A percentile compares a stretch with the other conserved stretches of the same genome.
These are phyloP conservation scores for Pichia phayaonensis DNA, from an alignment of 805 yeast species.

Conservation along the genomic window DNA sequence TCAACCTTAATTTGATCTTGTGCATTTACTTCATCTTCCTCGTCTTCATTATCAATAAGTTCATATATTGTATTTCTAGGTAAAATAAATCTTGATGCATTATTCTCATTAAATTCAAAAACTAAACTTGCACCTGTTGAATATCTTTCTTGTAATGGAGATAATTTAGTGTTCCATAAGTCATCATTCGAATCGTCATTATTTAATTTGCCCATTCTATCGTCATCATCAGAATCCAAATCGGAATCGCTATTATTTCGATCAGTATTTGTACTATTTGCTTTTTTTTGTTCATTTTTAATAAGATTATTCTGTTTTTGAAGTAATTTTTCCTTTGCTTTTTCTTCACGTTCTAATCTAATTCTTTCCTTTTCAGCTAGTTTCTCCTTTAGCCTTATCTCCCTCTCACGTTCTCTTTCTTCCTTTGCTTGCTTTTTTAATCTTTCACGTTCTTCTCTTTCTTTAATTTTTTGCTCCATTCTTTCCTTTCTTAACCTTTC, in stretches of 20 bases:
- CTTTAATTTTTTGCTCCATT: conserved; percentile 15
- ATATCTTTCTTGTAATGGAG: conserved; percentile 73
- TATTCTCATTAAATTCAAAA: conserved; percentile 78
- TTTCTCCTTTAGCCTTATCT: conserved; percentile 17
- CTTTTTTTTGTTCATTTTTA: background rate
- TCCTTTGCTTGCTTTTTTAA: conserved; percentile 17
- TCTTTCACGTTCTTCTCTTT: conserved; percentile 17
- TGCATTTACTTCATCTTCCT: conserved; percentile 9
- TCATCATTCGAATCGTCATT: conserved; percentile 15
- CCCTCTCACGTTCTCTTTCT: conserved; percentile 20
- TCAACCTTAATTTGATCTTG: conserved; percentile 12
- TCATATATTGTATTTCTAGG: conserved; percentile 79
- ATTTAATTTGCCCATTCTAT: conserved; percentile 11
- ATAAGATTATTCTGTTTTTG: conserved; percentile 7
- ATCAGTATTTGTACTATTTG: background rate
- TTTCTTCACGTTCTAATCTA: conserved; percentile 17
- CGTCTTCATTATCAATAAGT: conserved; percentile 28
- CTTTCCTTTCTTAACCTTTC: background rate
- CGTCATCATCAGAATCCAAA: conserved; percentile 10
- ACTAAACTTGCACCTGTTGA: conserved; percentile 63
- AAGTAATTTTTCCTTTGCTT: conserved; percentile 12
- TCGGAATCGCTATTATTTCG: conserved; percentile 9
- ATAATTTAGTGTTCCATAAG: conserved; percentile 48
- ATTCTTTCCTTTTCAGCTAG: conserved; percentile 20
- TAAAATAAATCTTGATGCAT: conserved; percentile 61